Conservation (phyloP, 2,329 filamentous ascomycete species). For the Pyrenophora tritici-repentis region DNA sequence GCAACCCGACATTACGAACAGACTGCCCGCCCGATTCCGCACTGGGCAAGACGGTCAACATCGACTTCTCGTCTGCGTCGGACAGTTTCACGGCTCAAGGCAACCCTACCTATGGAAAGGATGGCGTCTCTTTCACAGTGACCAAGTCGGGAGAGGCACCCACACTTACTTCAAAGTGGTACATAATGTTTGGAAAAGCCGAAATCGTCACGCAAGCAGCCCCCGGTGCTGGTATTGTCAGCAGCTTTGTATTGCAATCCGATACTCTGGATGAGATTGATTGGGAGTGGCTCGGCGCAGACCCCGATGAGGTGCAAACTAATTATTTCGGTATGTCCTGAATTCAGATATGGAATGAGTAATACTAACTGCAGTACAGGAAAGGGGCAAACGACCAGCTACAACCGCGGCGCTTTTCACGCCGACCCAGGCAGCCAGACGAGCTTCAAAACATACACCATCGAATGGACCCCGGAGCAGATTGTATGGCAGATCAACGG, state of each 20-base stretch:
- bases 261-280: conserved; percentile 96
- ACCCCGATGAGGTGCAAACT: conserved; percentile 78
- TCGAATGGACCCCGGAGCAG: conserved; percentile 88
- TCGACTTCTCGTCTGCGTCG: conserved; percentile 80
- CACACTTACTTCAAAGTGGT: conserved; percentile 86
- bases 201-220: conserved; percentile 85
- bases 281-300: conserved; percentile 90
- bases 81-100: conserved; percentile 77
- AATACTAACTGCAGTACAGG: conserved; percentile 39
- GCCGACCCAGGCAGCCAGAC: conserved; percentile 69
- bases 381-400: conserved; percentile 83
- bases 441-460: conserved; percentile 80
- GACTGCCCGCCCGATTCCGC: conserved; percentile 76
- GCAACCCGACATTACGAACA: conserved; percentile 61
- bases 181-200: conserved; percentile 98
- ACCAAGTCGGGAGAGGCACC: conserved; percentile 79
- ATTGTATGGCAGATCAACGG: conserved; percentile 88
- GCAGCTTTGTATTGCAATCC: conserved; percentile 86
- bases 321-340: conserved; percentile 76
- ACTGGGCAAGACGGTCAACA: conserved; percentile 77
- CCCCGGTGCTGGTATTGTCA: conserved; percentile 89
- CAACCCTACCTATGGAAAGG: conserved; percentile 71
- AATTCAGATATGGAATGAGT: not conserved
- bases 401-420: conserved; percentile 86
- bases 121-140: conserved; percentile 84